phyloP scores from a whole-genome alignment of 768 basidiomycete genomes.

The Amanita muscaria region DNA sequence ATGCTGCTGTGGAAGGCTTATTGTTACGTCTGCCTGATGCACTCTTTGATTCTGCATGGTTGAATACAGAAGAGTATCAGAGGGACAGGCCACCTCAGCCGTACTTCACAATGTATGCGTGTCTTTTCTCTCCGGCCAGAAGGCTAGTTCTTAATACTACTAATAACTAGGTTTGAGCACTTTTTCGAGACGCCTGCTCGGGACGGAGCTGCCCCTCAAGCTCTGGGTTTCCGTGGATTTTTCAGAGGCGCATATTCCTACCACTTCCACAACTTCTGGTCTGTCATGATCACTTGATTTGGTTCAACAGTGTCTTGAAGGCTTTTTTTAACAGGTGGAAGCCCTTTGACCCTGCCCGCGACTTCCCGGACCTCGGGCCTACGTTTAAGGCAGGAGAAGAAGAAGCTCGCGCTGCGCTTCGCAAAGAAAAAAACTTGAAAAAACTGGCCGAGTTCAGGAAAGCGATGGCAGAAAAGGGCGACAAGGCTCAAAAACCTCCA shows the following conservation, averaged over 20 bases:
- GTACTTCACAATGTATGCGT: constrained; percentile 66
- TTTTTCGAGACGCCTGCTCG: constrained; percentile 71
- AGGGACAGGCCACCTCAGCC: constrained; percentile 88
- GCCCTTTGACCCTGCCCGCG: constrained; percentile 79
- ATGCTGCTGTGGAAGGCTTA: constrained; percentile 69
- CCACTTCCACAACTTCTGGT: constrained; percentile 94
- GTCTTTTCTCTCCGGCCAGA: background rate
- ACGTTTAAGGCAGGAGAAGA: constrained; percentile 72
- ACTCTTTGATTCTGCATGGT: constrained; percentile 89
- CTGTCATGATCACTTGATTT: constrained; percentile 18
- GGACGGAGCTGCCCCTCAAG: constrained; percentile 70
- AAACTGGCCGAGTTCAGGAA: background rate
- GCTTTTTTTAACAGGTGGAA: constrained; percentile 62
- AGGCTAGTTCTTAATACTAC: background rate
- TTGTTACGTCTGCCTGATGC: constrained; percentile 83
- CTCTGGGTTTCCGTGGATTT: constrained; percentile 83
- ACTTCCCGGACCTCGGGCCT: constrained; percentile 84
- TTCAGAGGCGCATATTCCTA: constrained; percentile 91
- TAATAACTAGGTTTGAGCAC: constrained; percentile 54
- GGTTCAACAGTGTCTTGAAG: background rate
- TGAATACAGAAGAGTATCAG: constrained; percentile 87
- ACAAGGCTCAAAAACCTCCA: background rate
- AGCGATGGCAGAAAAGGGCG: background rate
- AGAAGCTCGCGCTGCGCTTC: constrained; percentile 38
- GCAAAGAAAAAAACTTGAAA: constrained; percentile 8